These are phyloP conservation scores for Asterochloris erici DNA, from an alignment of 139 green algal genomes.

Conservation along the genomic window DNA sequence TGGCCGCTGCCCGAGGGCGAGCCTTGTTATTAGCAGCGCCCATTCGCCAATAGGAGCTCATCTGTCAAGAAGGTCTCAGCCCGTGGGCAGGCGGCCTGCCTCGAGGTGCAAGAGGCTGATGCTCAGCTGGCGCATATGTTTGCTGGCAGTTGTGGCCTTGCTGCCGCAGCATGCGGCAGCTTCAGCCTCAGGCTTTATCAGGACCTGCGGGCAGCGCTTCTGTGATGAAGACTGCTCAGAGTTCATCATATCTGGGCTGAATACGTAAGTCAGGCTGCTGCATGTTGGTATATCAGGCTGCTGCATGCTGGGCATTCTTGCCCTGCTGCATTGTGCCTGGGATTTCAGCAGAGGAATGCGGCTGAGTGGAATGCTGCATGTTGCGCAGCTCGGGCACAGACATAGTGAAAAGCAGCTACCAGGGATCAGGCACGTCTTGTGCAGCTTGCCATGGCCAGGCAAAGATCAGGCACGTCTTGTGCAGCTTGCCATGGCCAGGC, in stretches of 20 bases:
- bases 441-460: not conserved
- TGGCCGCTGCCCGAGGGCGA: no score
- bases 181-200: conserved; percentile 13
- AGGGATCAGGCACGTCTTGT: not conserved
- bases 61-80: no score
- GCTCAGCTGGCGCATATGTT: no score
- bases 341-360: not conserved
- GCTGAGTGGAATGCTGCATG: not conserved
- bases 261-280: conserved; percentile 15
- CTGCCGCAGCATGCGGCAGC: no score
- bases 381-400: not conserved
- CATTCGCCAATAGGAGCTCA: no score
- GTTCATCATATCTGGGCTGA: conserved; percentile 19
- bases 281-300: not conserved
- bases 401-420: not conserved
- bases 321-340: not conserved
- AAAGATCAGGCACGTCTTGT: not conserved
- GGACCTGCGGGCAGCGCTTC: conserved; percentile 1
- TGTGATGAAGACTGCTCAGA: conserved; percentile 20
- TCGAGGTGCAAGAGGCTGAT: no score
- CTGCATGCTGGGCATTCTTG: not conserved
- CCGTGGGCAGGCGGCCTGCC: no score
- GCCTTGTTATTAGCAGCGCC: no score
- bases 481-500: not conserved
- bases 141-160: no score